phyloP scores from a whole-genome alignment of 1,139 yeast species.

The Yamadazyma membranifaciens region DNA sequence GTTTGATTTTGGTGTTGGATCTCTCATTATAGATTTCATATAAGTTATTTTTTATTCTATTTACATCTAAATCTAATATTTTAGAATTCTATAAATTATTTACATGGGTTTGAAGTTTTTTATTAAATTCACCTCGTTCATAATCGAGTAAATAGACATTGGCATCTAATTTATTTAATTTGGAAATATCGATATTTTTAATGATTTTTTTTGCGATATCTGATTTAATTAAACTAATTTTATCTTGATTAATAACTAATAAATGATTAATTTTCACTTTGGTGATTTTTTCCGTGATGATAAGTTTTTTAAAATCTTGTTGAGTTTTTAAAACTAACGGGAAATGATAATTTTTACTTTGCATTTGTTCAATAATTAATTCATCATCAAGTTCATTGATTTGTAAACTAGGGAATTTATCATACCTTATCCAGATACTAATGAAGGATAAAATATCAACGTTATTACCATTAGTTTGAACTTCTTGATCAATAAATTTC shows the following conservation, averaged over 20 bases:
- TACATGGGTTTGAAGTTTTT: constrained; percentile 9
- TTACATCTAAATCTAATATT: neutral
- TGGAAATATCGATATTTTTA: constrained; percentile 9
- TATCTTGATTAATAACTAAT: constrained; percentile 13
- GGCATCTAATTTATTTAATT: constrained; percentile 13
- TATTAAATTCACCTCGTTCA: constrained; percentile 10
- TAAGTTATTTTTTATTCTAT: neutral
- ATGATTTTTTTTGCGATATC: constrained; percentile 15
- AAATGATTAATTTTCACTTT: constrained; percentile 10
- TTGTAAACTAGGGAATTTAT: constrained; percentile 57
- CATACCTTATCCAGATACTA: constrained; percentile 57
- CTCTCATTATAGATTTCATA: neutral
- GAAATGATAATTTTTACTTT: constrained; percentile 47
- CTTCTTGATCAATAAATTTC: constrained; percentile 30
- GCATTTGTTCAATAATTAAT: constrained; percentile 46
- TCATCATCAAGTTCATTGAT: constrained; percentile 22
- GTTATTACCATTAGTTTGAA: constrained; percentile 22
- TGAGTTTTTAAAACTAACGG: constrained; percentile 45
- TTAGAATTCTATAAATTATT: constrained; percentile 6
- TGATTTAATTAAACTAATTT: constrained; percentile 12
- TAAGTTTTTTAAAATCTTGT: constrained; percentile 9
- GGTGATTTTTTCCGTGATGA: constrained; percentile 12
- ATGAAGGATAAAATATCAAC: constrained; percentile 40
- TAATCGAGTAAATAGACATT: constrained; percentile 16
- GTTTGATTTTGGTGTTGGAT: neutral